These are phyloP conservation scores for Sporothrix brasiliensis DNA, from an alignment of 2,329 filamentous ascomycete species.

Conservation along the genomic window DNA sequence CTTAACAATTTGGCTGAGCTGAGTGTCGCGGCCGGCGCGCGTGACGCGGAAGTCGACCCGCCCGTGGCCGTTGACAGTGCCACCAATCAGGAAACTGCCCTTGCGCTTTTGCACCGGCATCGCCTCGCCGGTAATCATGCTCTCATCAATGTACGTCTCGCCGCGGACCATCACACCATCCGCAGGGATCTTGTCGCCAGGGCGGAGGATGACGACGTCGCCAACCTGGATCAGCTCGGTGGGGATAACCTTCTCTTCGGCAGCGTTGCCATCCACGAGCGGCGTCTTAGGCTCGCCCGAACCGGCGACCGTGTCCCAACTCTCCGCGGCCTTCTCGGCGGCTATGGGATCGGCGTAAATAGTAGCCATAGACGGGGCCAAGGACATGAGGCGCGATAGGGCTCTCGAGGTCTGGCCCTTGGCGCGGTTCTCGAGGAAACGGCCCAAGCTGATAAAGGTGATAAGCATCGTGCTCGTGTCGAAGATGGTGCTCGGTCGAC, in stretches of 20 bases:
- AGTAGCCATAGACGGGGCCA: conserved; percentile 94
- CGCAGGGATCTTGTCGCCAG: conserved; percentile 94
- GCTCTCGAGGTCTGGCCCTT: conserved; percentile 97
- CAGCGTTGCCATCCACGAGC: conserved; percentile 58
- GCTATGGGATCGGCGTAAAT: conserved; percentile 96
- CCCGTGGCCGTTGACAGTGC: conserved; percentile 92
- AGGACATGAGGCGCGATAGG: conserved; percentile 89
- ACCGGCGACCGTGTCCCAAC: conserved; percentile 60
- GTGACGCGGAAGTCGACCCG: conserved; percentile 91
- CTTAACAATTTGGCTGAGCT: conserved; percentile 96
- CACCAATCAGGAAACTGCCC: conserved; percentile 79
- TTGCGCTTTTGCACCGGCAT: conserved; percentile 91
- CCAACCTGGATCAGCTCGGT: conserved; percentile 93
- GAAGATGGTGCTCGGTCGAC: conserved; percentile 83
- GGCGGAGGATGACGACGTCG: conserved; percentile 88
- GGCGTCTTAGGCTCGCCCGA: conserved; percentile 51
- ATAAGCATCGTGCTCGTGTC: conserved; percentile 99
- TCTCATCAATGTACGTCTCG: conserved; percentile 93
- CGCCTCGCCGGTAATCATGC: conserved; percentile 97
- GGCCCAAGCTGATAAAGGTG: conserved; percentile 88
- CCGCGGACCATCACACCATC: conserved; percentile 86
- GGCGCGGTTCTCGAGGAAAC: conserved; percentile 89
- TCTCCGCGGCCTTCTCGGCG: conserved; percentile 84
- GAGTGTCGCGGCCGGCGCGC: conserved; percentile 89
- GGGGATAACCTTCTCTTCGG: conserved; percentile 84